These are phyloP conservation scores for Rhododendron henanense DNA, from an alignment of 148 eudicot species.

Conservation along the genomic window DNA sequence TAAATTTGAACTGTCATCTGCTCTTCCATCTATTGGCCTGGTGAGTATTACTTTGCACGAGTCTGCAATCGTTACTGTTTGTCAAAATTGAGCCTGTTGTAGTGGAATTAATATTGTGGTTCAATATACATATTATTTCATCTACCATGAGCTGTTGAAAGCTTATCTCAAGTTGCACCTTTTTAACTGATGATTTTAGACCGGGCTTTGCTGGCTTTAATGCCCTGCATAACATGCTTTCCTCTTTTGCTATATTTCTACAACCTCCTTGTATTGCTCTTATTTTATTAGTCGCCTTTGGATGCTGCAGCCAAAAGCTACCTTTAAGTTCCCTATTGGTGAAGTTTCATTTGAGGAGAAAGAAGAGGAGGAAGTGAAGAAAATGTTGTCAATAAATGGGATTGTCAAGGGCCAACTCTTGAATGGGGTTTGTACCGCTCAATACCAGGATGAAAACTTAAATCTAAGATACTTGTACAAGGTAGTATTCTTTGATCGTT, in stretches of 20 bases:
- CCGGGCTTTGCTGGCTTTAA: conserved; percentile 1
- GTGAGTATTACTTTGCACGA: conserved; percentile 42
- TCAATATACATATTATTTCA: neutral
- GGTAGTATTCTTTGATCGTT: conserved; percentile 41
- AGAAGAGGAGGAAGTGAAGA: conserved; percentile 66
- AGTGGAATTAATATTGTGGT: neutral
- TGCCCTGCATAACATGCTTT: conserved; percentile 10
- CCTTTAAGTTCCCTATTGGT: conserved; percentile 71
- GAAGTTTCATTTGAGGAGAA: conserved; percentile 80
- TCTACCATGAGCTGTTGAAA: neutral
- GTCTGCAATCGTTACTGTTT: neutral
- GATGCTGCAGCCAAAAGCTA: conserved; percentile 80
- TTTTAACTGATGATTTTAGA: neutral
- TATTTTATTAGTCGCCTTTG: conserved; percentile 12
- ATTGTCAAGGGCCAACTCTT: conserved; percentile 57
- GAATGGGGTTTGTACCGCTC: conserved; percentile 70
- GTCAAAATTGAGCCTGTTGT: neutral
- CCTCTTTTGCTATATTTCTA: conserved; percentile 10
- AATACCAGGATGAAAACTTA: conserved; percentile 60
- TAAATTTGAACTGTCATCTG: conserved; percentile 62
- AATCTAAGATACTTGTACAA: conserved; percentile 73
- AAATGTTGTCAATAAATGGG: conserved; percentile 57
- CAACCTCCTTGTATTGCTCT: neutral
- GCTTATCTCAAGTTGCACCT: neutral
- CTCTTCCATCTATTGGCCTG: conserved; percentile 76